Conservation (phyloP, 164 flowering plant genomes). For the Macadamia integrifolia region DNA sequence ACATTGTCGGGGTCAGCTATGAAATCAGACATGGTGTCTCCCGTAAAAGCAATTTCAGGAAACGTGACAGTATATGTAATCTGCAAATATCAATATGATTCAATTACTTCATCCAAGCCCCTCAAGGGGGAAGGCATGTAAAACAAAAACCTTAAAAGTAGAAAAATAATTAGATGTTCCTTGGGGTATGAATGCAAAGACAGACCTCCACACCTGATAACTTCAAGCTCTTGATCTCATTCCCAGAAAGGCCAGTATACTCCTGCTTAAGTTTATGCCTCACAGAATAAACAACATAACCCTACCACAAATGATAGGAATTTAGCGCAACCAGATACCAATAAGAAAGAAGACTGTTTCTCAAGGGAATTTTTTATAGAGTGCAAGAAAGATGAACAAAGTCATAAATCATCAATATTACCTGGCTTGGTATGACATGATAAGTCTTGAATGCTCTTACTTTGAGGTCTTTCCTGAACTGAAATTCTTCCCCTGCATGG, state of each 20-base stretch:
- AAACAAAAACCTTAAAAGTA: not conserved
- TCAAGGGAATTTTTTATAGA: too few species aligned
- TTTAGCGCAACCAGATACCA: not conserved
- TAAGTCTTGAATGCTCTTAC: constrained; percentile 83
- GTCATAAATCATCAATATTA: constrained; percentile 10
- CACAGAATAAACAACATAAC: constrained; percentile 69
- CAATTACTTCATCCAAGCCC: constrained; percentile 1
- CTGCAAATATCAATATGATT: constrained; percentile 33
- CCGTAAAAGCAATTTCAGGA: constrained; percentile 95
- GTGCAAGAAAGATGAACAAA: not conserved
- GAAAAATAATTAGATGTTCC: not conserved
- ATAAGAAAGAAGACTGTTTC: too few species aligned
- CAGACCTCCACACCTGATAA: constrained; percentile 88
- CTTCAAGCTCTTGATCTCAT: constrained; percentile 68
- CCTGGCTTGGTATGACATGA: constrained; percentile 84
- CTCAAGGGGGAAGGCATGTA: not conserved
- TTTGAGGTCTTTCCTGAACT: constrained; percentile 63
- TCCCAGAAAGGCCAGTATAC: constrained; percentile 68
- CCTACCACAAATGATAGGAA: constrained; percentile 38
- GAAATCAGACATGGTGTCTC: constrained; percentile 91
- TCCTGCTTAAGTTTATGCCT: constrained; percentile 79
- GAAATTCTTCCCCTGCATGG: constrained; percentile 72
- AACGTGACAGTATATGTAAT: constrained; percentile 59
- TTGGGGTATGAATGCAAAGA: constrained; percentile 10
- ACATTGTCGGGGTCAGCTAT: constrained; percentile 46